Evolutionary conservation across 768 basidiomycete species (phyloP).

Genomic region (Lentinula detonsa): DNA sequence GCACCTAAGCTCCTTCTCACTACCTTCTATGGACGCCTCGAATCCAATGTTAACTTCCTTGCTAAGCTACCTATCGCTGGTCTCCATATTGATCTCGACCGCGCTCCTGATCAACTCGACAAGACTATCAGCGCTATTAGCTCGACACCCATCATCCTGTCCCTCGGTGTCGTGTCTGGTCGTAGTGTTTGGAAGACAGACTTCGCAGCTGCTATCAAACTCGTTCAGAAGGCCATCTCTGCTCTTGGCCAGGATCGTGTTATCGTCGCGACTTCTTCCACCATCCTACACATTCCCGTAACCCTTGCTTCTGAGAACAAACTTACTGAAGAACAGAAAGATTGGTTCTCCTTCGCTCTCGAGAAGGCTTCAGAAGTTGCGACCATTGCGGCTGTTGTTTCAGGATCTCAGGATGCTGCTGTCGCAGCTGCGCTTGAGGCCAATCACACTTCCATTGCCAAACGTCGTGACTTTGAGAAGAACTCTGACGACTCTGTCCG

Average conservation of each 20-base stretch:
- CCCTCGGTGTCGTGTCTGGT: constrained; percentile 94
- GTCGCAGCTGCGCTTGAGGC: constrained; percentile 74
- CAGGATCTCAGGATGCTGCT: constrained; percentile 73
- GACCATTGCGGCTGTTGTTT: constrained; percentile 76
- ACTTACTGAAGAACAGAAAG: constrained; percentile 82
- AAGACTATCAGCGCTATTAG: constrained; percentile 79
- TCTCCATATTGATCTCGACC: constrained; percentile 95
- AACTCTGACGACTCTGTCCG: constrained; percentile 92
- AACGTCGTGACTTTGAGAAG: constrained; percentile 91
- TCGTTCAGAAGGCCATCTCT: constrained; percentile 79
- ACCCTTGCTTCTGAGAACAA: constrained; percentile 90
- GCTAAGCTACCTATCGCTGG: constrained; percentile 90
- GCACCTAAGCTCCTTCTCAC: constrained; percentile 91
- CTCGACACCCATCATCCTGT: constrained; percentile 73
- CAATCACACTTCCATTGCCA: constrained; percentile 86
- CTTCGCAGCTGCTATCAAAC: constrained; percentile 74
- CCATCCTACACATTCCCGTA: constrained; percentile 97
- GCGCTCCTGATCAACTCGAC: constrained; percentile 87
- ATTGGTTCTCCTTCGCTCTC: constrained; percentile 98
- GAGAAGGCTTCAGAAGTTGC: constrained; percentile 95
- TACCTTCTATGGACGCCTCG: constrained; percentile 96
- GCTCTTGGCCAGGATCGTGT: constrained; percentile 83
- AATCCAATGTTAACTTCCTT: constrained; percentile 81
- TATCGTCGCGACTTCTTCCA: constrained; percentile 93
- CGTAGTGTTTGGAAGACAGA: constrained; percentile 99